Base-by-base conservation (phyloP, 225 moss, liverwort and hornwort genomes). In the Marchantia paleacea region DNA sequence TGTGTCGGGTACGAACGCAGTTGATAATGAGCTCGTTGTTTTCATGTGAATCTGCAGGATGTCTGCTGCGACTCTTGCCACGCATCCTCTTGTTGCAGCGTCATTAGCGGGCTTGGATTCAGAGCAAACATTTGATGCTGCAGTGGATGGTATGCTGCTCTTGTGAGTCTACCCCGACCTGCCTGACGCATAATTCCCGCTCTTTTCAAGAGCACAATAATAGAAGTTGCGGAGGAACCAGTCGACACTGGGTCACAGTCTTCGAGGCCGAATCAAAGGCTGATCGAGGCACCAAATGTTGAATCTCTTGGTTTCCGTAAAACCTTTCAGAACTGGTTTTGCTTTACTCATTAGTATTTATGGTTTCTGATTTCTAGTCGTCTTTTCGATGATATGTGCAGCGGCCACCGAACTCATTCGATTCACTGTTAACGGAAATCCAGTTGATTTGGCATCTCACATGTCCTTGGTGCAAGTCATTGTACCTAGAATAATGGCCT, bases 71-170 rank as follows among this genome's bases (percentile, higher is more conserved):
- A 91, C 90, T 47, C 91, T 99, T 66, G 93, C 95, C 68, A 88
- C 93, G 54, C 93, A 99, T 90, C 92, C 95, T 79, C 84, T 95
- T 80, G 93, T 99, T 79, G 83, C 88, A 83, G 95, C 95, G 51
- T 89, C 93, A 83, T 85, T 99, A 80, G 87, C 90, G 78, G 97
- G 97, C 72, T 87, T 99, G 76, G 90, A 90, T 70, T 86, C 90
- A 54, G 91, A 95, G 76, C 88, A 95, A 78, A 92, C 95, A 55
- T 99, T 95, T 91, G 97, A 99, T 94, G 97, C 97, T 84, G 95
- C 97, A 86, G 95, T 95, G 92, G 97, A 99, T 91, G 97, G 97
- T 97, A 99, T 85, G 97, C 85, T 86, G 87, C 89, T 81, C 92
- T 89, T 99, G 97, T 99, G 93, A 93, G 95, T 95, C 92, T 73